Evolutionary conservation across 345 rosid genomes (phyloP), one percentile per base, ranked within the genome.

Genomic region (Carallia brachiata): DNA sequence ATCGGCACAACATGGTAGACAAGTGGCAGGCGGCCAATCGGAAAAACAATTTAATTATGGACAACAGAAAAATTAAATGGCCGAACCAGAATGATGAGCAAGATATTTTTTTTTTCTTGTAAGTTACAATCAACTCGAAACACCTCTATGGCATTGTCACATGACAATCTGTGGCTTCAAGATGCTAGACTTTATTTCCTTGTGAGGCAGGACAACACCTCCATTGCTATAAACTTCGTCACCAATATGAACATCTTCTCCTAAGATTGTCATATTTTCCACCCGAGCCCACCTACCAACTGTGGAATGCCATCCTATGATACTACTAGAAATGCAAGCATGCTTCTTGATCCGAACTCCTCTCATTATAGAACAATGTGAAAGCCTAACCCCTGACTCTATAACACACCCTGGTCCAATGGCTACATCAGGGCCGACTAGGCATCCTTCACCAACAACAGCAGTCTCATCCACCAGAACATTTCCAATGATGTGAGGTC

Each of bases 121-220:
- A 37, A 8, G 13, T 7, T 8, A 40, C 13, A 40, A 10, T 10
- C 48, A 2, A 40, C 13, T 40, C 3, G 48, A 40, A 40, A 9
- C 48, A 10, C 48, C 48, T 1, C 30, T 7, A 39, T 6, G 23
- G n/a, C 6, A 31, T 32, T 12, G 5, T 90, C 89, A 94, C 98
- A 94, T 94, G 54, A 94, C 97, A 31, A 94, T 94, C 84, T 91
- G 95, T 4, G 98, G 98, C 87, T 94, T 92, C 88, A 90, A 85
- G 79, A 94, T 94, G 90, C 85, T 94, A 0, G 98, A 69, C 67
- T 91, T 94, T 74, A 94, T 94, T 92, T 90, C 96, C 73, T 92
- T 94, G 81, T 91, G 97, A 10, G 98, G 98, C 75, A 94, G 80
- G 44, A 94, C 97, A 57, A 94, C 98, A 2, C 97, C 98, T 13